Conservation (phyloP, 163 green algal species). For the Coccomyxa subellipsoidea region DNA sequence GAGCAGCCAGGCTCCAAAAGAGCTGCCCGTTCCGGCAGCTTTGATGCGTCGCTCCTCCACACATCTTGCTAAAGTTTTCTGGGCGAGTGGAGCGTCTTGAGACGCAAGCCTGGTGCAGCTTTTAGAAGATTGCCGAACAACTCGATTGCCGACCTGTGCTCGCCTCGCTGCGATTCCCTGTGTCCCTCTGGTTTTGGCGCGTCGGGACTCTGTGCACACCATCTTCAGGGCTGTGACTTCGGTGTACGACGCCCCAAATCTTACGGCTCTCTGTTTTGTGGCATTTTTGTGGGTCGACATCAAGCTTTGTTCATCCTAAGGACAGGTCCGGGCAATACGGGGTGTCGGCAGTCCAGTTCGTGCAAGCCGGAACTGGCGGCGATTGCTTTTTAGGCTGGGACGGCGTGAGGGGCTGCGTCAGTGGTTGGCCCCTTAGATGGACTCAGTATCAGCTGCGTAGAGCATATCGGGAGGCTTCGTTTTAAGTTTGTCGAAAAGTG, state of each 20-base stretch:
- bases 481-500: not conserved
- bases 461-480: not conserved
- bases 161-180: too few relatives aligned
- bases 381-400: not conserved
- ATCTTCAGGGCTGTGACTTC: not conserved
- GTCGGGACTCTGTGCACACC: not conserved
- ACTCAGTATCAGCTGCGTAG: too few relatives aligned
- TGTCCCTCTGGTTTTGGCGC: not conserved
- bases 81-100: not conserved
- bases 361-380: not conserved
- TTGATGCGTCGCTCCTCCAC: not conserved
- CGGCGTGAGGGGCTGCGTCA: too few relatives aligned
- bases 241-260: not conserved
- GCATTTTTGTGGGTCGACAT: too few relatives aligned
- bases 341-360: not conserved
- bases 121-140: not conserved
- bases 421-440: too few relatives aligned
- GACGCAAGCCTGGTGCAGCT: not conserved
- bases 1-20: not conserved
- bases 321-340: not conserved
- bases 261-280: not conserved
- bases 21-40: not conserved
- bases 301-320: too few relatives aligned
- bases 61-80: not conserved
- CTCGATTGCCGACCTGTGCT: not conserved